Conservation (phyloP, 371 early-diverging fungal genomes). For the Mortierella polycephala region DNA sequence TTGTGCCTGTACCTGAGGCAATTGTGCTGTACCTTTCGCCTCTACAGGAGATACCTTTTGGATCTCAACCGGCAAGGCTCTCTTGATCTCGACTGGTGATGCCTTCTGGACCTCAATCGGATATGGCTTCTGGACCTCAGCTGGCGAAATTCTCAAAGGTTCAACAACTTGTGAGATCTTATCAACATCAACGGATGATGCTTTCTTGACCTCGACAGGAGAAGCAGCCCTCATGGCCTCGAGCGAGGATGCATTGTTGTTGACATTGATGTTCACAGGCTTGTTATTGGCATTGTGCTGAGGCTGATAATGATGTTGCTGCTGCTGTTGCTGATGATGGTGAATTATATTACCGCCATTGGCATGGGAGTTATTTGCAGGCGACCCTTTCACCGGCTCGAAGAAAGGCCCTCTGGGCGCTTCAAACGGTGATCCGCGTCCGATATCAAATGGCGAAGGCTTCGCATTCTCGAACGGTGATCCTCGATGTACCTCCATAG, state of each 20-base stretch:
- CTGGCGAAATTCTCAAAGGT: conserved; percentile 5
- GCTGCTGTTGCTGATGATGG: background rate
- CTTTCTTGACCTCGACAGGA: no score
- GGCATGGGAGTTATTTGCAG: background rate
- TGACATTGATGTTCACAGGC: background rate
- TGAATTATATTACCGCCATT: background rate
- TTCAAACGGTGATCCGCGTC: conserved; percentile 23
- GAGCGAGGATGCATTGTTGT: no score
- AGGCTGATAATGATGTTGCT: background rate
- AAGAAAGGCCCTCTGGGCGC: conserved; percentile 22
- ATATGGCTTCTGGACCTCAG: background rate
- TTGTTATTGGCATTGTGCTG: background rate
- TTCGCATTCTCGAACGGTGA: conserved; percentile 15
- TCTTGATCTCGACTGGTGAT: background rate
- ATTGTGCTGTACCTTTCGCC: background rate
- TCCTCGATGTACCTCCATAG: conserved; percentile 17
- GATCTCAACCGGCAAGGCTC: background rate
- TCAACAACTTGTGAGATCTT: no score
- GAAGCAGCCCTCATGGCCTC: no score
- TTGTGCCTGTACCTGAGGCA: no score
- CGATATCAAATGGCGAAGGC: conserved; percentile 13
- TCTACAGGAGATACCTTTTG: background rate
- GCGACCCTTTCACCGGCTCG: conserved; percentile 13
- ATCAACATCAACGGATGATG: no score
- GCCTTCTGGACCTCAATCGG: no score